These are phyloP conservation scores for Nakazawaea peltata DNA, from an alignment of 805 yeast genomes.

Conservation along the genomic window DNA sequence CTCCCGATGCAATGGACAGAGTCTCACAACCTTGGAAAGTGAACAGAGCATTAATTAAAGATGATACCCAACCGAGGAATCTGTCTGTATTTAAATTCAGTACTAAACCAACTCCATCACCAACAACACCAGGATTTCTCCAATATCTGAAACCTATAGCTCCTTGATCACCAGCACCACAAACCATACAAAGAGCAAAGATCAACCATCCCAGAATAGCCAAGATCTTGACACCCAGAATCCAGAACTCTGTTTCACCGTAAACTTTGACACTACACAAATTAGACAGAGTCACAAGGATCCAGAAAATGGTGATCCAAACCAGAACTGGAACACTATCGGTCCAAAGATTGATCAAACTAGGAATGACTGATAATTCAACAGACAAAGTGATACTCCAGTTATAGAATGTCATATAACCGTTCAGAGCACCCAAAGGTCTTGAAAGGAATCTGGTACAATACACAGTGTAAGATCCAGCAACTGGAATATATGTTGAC, in stretches of 20 bases:
- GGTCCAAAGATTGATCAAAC: conserved; percentile 49
- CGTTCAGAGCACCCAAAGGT: conserved; percentile 50
- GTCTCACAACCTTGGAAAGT: conserved; percentile 45
- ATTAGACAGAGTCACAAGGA: conserved; percentile 32
- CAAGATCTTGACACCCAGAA: conserved; percentile 55
- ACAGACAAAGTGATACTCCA: conserved; percentile 47
- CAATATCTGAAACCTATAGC: conserved; percentile 41
- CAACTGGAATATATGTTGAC: conserved; percentile 45
- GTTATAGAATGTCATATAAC: conserved; percentile 43
- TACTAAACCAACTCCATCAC: conserved; percentile 32
- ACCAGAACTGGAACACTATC: conserved; percentile 45
- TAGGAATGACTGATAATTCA: conserved; percentile 49
- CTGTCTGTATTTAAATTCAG: conserved; percentile 32
- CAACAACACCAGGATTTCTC: conserved; percentile 34
- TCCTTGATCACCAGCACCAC: conserved; percentile 73
- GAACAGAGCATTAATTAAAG: conserved; percentile 42
- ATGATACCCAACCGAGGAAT: conserved; percentile 46
- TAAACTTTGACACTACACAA: conserved; percentile 40
- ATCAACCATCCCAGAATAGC: conserved; percentile 63
- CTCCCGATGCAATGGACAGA: conserved; percentile 40
- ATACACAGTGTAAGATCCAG: conserved; percentile 50
- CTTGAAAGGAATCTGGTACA: conserved; percentile 44
- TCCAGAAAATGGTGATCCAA: conserved; percentile 38
- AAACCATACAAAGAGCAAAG: conserved; percentile 52
- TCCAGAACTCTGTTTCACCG: conserved; percentile 46